Conservation (phyloP, 108 stramenopile genomes). For the Discostella stelligeroides region DNA sequence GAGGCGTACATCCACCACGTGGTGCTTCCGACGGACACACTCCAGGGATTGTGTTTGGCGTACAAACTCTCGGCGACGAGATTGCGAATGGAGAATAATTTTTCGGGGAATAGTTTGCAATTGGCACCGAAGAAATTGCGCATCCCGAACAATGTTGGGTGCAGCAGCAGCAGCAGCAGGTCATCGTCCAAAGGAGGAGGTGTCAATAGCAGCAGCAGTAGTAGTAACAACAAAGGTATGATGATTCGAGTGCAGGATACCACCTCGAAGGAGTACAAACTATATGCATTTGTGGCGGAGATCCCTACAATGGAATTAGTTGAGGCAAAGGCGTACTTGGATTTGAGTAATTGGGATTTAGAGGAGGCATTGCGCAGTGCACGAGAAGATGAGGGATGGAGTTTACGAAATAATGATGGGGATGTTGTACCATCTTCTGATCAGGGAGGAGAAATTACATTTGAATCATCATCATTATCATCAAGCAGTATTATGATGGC, state of each 20-base stretch:
- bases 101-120: conserved; percentile 69
- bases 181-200: too few species aligned
- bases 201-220: neutral
- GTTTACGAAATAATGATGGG: conserved; percentile 16
- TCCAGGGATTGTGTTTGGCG: conserved; percentile 84
- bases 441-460: conserved; percentile 1
- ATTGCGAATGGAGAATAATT: conserved; percentile 15
- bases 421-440: neutral
- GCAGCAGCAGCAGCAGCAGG: neutral
- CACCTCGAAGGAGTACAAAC: conserved; percentile 79
- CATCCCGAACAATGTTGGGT: conserved; percentile 48
- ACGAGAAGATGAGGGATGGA: conserved; percentile 80
- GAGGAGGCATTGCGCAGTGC: conserved; percentile 69
- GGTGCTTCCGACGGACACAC: conserved; percentile 83
- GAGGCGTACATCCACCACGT: conserved; percentile 24
- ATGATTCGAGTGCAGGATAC: conserved; percentile 81
- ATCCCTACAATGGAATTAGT: conserved; percentile 54
- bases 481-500: conserved; percentile 2
- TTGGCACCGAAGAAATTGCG: conserved; percentile 83
- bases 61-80: conserved; percentile 71
- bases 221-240: conserved; percentile 39
- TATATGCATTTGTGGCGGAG: conserved; percentile 78
- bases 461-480: neutral
- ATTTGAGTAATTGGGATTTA: conserved; percentile 82
- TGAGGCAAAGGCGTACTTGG: conserved; percentile 77